Percentiles rank a stretch among this genome's conserved stretches.
Conservation (phyloP, 306 rosid species). For the Vachellia pachyceras region DNA sequence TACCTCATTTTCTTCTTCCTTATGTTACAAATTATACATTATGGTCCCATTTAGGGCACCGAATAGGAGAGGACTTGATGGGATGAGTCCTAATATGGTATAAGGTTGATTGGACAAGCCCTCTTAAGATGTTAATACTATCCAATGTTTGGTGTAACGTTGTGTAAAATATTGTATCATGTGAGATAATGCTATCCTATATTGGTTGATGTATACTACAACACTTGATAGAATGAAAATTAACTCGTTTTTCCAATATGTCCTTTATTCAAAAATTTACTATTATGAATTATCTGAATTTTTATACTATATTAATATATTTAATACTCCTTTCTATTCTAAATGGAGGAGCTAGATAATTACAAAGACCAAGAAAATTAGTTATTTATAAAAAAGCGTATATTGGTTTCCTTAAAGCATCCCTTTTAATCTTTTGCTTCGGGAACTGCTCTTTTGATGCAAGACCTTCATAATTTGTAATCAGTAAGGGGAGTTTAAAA, state of each 20-base stretch:
- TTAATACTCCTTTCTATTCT: background rate
- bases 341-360: no score
- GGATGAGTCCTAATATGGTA: background rate
- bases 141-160: background rate
- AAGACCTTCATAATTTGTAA: no score
- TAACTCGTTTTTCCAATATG: background rate
- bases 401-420: no score
- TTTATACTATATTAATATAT: background rate
- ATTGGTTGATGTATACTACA: background rate
- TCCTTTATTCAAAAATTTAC: no score
- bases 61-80: background rate
- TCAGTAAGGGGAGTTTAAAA: no score
- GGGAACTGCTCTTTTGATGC: no score
- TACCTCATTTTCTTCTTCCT: background rate
- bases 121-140: no score
- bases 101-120: background rate
- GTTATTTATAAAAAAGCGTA: no score
- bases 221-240: background rate
- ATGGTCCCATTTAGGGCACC: background rate
- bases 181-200: background rate
- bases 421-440: no score
- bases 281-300: no score
- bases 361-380: no score
- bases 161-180: background rate
- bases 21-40: background rate